A percentile compares a stretch with the other conserved stretches of the same genome.
phyloP scores from a whole-genome alignment of 2,329 filamentous ascomycete species.

The Periglandula ipomoeae region DNA sequence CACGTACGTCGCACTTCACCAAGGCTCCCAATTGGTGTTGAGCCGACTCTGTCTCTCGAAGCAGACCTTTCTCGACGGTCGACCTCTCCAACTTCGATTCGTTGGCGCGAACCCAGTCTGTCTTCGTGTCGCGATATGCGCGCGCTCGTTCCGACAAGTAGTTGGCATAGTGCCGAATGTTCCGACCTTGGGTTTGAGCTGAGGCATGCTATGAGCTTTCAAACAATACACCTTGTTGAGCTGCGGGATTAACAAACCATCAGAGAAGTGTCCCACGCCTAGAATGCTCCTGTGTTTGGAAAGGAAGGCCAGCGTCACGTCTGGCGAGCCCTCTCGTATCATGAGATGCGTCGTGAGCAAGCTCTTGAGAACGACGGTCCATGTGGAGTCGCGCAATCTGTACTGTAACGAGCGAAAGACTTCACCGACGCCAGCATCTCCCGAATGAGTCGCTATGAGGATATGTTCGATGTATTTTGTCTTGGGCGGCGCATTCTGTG shows the following conservation, averaged over 20 bases:
- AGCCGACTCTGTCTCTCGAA: slow-evolving; percentile 85
- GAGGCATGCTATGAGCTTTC: not conserved
- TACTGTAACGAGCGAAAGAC: slow-evolving; percentile 88
- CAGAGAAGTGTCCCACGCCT: slow-evolving; percentile 82
- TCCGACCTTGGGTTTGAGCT: slow-evolving; percentile 92
- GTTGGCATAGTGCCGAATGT: slow-evolving; percentile 83
- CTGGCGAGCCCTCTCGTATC: slow-evolving; percentile 88
- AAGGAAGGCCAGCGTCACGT: slow-evolving; percentile 79
- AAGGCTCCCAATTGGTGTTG: slow-evolving; percentile 81
- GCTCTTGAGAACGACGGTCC: slow-evolving; percentile 99
- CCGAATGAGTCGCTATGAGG: slow-evolving; percentile 85
- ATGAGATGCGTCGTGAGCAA: slow-evolving; percentile 93
- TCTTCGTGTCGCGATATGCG: slow-evolving; percentile 74
- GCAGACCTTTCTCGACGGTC: slow-evolving; percentile 80
- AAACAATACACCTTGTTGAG: not conserved
- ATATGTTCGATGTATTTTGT: slow-evolving; percentile 99
- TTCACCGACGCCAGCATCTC: slow-evolving; percentile 89
- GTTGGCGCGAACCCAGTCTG: slow-evolving; percentile 80
- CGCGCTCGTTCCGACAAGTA: slow-evolving; percentile 78
- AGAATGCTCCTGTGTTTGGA: slow-evolving; percentile 74
- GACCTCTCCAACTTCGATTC: slow-evolving; percentile 78
- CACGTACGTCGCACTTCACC: slow-evolving; percentile 77
- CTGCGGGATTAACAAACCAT: slow-evolving; percentile 53
- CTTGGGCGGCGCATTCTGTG: slow-evolving; percentile 85
- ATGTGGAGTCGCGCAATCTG: slow-evolving; percentile 87